Evolutionary conservation across 2,329 filamentous ascomycete genomes (phyloP).

Genomic region (Cyclaneusma minus): DNA sequence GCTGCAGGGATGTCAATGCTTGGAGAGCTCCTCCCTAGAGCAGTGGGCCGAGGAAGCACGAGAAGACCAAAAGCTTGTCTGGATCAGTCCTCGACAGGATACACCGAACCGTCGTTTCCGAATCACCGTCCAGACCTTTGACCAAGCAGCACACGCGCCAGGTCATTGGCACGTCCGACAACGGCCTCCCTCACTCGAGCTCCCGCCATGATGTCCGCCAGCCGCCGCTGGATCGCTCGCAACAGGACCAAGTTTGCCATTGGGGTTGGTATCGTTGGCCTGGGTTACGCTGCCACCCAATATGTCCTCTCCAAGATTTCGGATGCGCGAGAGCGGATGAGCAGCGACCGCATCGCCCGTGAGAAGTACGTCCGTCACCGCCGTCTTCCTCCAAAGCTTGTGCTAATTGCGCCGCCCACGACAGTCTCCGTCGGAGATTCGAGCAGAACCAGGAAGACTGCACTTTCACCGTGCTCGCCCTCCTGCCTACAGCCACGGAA

Average conservation of each 20-base stretch:
- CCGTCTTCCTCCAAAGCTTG: constrained; percentile 1
- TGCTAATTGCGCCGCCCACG: constrained; percentile 7
- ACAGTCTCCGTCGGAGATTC: constrained; percentile 81
- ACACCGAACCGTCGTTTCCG: too few species aligned
- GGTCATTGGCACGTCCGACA: too few species aligned
- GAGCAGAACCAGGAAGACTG: constrained; percentile 99
- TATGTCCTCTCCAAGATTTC: constrained; percentile 86
- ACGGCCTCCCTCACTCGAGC: too few species aligned
- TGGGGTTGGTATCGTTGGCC: constrained; percentile 73
- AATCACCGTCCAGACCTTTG: too few species aligned
- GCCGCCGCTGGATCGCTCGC: constrained; percentile 80
- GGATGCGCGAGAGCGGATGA: constrained; percentile 91
- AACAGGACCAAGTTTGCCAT: constrained; percentile 84
- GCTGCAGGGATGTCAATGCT: too few species aligned
- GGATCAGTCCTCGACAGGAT: too few species aligned
- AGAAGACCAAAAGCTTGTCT: too few species aligned
- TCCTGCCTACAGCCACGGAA: constrained; percentile 80
- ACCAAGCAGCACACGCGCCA: too few species aligned
- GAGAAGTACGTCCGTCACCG: constrained; percentile 57
- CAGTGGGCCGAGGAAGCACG: too few species aligned
- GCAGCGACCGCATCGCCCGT: constrained; percentile 84
- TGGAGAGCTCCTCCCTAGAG: too few species aligned
- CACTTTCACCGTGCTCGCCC: constrained; percentile 91
- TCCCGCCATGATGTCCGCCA: constrained; percentile 52
- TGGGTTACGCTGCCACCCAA: constrained; percentile 81